These are phyloP conservation scores for Cutaneotrichosporon mucoides DNA, from an alignment of 1,284 basidiomycete species.

Conservation along the genomic window DNA sequence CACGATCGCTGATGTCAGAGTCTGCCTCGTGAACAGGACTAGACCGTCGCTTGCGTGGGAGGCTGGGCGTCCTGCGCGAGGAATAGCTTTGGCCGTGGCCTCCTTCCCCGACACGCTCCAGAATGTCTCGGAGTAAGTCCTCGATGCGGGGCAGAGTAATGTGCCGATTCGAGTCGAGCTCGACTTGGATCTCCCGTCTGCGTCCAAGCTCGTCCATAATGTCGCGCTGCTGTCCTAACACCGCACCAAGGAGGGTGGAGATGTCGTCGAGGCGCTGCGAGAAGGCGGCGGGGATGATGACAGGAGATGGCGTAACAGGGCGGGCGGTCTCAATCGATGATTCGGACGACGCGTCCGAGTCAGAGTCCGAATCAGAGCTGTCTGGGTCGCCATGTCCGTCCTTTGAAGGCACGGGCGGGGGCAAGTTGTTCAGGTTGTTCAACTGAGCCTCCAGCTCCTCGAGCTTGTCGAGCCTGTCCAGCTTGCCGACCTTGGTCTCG, in stretches of 20 bases:
- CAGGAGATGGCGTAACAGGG: slow-evolving; percentile 37
- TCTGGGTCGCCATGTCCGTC: slow-evolving; percentile 12
- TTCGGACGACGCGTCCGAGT: slow-evolving; percentile 22
- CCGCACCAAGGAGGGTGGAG: slow-evolving; percentile 32
- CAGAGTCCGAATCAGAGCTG: not conserved
- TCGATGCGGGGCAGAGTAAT: slow-evolving; percentile 33
- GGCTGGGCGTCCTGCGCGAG: not conserved
- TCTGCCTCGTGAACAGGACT: not conserved
- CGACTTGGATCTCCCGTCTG: not conserved
- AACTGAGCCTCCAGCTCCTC: slow-evolving; percentile 5
- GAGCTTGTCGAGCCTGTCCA: slow-evolving; percentile 17
- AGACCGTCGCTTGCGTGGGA: not conserved
- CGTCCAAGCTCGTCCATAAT: slow-evolving; percentile 28
- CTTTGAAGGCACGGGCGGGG: slow-evolving; percentile 41
- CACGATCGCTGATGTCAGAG: not conserved
- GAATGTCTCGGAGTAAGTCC: slow-evolving; percentile 35
- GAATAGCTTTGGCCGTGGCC: not conserved
- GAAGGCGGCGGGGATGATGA: slow-evolving; percentile 29
- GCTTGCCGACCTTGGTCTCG: slow-evolving; percentile 35
- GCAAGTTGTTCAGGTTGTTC: slow-evolving; percentile 8
- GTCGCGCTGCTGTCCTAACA: slow-evolving; percentile 38
- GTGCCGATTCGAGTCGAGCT: slow-evolving; percentile 10
- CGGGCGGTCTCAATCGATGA: slow-evolving; percentile 35
- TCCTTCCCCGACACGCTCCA: slow-evolving; percentile 13
- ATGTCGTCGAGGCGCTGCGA: slow-evolving; percentile 36